Base-by-base conservation (phyloP, 1,284 basidiomycete species). In the Boletus mariae region DNA sequence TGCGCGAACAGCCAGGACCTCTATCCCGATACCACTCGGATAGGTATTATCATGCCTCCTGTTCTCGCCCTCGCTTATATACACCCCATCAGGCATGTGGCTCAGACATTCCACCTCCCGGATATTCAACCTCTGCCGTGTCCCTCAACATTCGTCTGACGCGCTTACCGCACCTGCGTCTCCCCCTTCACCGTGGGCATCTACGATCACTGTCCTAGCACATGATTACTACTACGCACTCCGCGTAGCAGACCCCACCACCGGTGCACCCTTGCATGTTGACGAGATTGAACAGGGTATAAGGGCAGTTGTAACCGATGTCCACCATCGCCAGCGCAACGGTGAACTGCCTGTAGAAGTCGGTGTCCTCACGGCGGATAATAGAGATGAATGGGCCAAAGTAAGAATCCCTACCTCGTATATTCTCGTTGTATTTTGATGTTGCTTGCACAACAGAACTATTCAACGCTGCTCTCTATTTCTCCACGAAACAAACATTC, bases 151-250 rank as follows among this genome's bases (percentile, higher is more conserved):
- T 2, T 66, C 70, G 42, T 90, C 83, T 59, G 92, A 94, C 69
- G 72, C 75, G 20, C 76, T 92, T 54, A 64, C 78, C 45, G 59
- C 71, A 26, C 76, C 81, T 35, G 58, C 76, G 12, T 59, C 73
- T 9, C 65, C 72, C 10, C 73, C 77, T n/a, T 71, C 78, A 34
- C 78, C 85, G 8, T 66, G 66, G 61, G 34, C 53, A 31, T 68
- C 61, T 42, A 60, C 31, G 83, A 85, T 94, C 46, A 76, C 90
- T 15, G 75, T 98, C 47, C 80, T 92, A 67, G 73, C 89, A 9
- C 82, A 90, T 59, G 87, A 94, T 71, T 92, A 87, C 80, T 82
- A 86, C 61, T 98, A 98, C 67, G 77, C 84, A 9, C 74, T 98
- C 49, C 82, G 86, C 49, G 87, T 91, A 3, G 58, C 61, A 37